Evolutionary conservation across 208 protist species (phyloP).

Genomic region (Leishmania braziliensis): DNA sequence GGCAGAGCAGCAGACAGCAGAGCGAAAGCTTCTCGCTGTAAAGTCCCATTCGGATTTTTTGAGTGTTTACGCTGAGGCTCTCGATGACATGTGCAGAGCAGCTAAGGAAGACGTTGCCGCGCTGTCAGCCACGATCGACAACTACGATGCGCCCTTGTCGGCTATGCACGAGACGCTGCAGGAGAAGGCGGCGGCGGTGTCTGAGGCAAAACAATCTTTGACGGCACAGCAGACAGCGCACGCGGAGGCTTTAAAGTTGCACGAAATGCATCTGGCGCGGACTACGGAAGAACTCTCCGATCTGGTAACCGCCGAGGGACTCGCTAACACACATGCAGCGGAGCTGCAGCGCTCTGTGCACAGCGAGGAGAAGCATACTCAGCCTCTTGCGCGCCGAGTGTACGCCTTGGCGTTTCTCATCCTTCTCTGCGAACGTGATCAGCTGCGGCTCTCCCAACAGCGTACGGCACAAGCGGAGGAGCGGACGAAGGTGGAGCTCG

Average conservation of each 20-base stretch:
- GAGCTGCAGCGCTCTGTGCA: conserved; percentile 1
- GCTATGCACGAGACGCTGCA: conserved; percentile 5
- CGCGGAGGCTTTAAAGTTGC: not conserved
- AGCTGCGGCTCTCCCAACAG: not conserved
- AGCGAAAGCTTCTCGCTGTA: not conserved
- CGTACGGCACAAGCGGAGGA: conserved; percentile 7
- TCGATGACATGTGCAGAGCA: not conserved
- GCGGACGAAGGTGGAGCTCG: conserved; percentile 11
- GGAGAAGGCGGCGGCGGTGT: not conserved
- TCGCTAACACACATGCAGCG: not conserved
- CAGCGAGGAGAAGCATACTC: not conserved
- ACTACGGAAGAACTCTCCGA: not conserved
- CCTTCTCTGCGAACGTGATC: not conserved
- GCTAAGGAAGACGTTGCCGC: conserved; percentile 15
- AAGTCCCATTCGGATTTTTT: not conserved
- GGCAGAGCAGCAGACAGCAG: not conserved
- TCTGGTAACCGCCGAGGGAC: not conserved
- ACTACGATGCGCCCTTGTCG: not conserved
- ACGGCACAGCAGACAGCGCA: conserved; percentile 1
- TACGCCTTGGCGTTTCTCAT: conserved; percentile 7
- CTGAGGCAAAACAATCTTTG: not conserved
- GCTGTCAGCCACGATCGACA: conserved; percentile 26
- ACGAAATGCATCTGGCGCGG: not conserved
- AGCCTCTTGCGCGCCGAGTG: conserved; percentile 1
- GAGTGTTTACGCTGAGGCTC: conserved; percentile 3